Evolutionary conservation across 495 filamentous ascomycete genomes (phyloP).

Genomic region (Beverwykella pulmonaria): DNA sequence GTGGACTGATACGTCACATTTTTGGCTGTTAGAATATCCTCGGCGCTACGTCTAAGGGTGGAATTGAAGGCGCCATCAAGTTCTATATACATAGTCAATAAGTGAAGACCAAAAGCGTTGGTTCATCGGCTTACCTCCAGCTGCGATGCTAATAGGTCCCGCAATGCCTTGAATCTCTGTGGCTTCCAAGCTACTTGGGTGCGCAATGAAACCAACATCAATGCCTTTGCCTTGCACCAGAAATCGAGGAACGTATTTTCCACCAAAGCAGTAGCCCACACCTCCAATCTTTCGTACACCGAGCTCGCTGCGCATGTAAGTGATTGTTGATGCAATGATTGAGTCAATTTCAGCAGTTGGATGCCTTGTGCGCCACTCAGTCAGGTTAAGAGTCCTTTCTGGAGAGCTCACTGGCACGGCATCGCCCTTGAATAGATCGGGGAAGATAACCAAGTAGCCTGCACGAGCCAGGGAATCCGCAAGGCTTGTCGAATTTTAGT

Average conservation of each 20-base stretch:
- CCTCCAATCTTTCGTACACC: slow-evolving; percentile 14
- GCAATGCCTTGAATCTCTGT: slow-evolving; percentile 20
- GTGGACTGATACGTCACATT: slow-evolving; percentile 25
- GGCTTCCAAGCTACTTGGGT: slow-evolving; percentile 15
- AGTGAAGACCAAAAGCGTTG: neutral
- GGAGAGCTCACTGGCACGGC: neutral
- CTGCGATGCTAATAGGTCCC: slow-evolving; percentile 31
- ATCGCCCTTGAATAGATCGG: slow-evolving; percentile 30
- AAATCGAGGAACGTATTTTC: slow-evolving; percentile 29
- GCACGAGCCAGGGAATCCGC: slow-evolving; percentile 29
- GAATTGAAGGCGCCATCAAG: slow-evolving; percentile 19
- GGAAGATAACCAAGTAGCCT: slow-evolving; percentile 13
- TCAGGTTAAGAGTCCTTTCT: slow-evolving; percentile 9
- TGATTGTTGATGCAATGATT: slow-evolving; percentile 11
- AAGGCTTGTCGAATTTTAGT: neutral
- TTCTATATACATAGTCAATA: slow-evolving; percentile 5
- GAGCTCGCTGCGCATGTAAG: slow-evolving; percentile 18
- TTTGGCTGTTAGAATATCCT: slow-evolving; percentile 17
- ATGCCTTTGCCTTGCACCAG: slow-evolving; percentile 16
- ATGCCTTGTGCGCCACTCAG: slow-evolving; percentile 14
- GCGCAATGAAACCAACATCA: slow-evolving; percentile 30
- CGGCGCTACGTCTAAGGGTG: slow-evolving; percentile 16
- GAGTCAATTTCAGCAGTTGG: slow-evolving; percentile 14
- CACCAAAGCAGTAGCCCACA: slow-evolving; percentile 27
- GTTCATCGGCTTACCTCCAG: slow-evolving; percentile 16